Evolutionary conservation across 441 rosid genomes (phyloP).

Genomic region (Euphorbia schlechtendalii): DNA sequence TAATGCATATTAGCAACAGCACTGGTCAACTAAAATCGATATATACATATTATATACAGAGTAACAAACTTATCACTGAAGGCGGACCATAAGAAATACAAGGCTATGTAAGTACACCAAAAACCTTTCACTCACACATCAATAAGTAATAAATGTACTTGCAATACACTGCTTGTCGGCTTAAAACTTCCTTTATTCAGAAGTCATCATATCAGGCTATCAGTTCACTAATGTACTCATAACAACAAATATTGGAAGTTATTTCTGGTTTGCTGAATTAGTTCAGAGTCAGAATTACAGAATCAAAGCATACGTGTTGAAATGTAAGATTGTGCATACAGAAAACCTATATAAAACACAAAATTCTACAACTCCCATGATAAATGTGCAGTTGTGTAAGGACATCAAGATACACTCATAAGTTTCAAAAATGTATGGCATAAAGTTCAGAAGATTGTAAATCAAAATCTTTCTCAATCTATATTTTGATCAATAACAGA

Average conservation of each 20-base stretch:
- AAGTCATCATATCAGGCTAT: too few species aligned
- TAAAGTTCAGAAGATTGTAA: conserved; percentile 17
- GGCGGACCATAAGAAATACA: not conserved
- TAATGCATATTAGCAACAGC: not conserved
- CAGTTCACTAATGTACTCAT: not conserved
- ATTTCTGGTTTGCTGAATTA: too few species aligned
- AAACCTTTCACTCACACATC: not conserved
- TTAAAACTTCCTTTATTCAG: not conserved
- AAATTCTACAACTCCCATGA: not conserved
- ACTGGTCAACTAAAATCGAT: not conserved
- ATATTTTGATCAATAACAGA: conserved; percentile 18
- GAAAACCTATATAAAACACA: not conserved
- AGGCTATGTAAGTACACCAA: not conserved
- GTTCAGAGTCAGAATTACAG: conserved; percentile 5
- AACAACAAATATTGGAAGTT: too few species aligned
- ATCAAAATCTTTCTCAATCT: conserved; percentile 22
- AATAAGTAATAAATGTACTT: not conserved
- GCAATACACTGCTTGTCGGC: not conserved
- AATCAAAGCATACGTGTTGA: not conserved
- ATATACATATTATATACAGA: not conserved
- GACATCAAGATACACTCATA: not conserved
- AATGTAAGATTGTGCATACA: not conserved
- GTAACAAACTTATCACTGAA: not conserved
- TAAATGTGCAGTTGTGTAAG: not conserved
- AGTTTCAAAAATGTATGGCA: not conserved